A percentile compares a stretch with the other conserved stretches of the same genome.
Evolutionary conservation across 257 asterid genomes (phyloP).

Genomic region (Solanum microdontum): DNA sequence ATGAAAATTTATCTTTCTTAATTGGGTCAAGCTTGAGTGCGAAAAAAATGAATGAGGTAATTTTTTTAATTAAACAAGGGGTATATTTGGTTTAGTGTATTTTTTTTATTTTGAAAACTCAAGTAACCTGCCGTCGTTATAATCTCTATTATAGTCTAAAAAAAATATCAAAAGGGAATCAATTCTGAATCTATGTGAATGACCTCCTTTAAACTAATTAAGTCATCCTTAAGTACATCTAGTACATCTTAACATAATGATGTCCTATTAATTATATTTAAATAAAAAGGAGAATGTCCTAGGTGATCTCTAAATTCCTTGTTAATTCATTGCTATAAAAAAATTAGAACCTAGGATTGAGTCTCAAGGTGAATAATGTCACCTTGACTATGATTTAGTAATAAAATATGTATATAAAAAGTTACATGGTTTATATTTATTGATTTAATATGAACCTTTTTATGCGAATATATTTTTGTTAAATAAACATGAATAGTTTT

Average conservation of each 20-base stretch:
- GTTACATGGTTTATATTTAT: background rate
- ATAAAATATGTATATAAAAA: background rate
- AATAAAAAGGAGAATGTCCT: background rate
- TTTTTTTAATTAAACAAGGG: fast-evolving
- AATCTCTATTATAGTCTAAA: too few species aligned
- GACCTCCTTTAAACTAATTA: background rate
- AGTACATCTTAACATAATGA: background rate
- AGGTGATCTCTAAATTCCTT: too few species aligned
- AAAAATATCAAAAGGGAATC: background rate
- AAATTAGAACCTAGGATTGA: background rate
- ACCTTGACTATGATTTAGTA: background rate
- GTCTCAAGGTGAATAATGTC: background rate
- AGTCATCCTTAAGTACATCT: background rate
- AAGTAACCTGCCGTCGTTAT: fast-evolving
- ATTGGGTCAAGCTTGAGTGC: fast-evolving
- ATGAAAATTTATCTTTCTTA: background rate
- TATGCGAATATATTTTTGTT: background rate
- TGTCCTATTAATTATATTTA: background rate
- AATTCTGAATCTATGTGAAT: too few species aligned
- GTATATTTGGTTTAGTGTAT: too few species aligned
- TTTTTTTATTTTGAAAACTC: too few species aligned
- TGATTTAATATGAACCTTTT: background rate
- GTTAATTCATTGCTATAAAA: background rate
- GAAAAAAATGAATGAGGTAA: too few species aligned
- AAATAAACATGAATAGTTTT: background rate